Evolutionary conservation across 2,329 filamentous ascomycete genomes (phyloP).

Genomic region (Passalora sequoiae): DNA sequence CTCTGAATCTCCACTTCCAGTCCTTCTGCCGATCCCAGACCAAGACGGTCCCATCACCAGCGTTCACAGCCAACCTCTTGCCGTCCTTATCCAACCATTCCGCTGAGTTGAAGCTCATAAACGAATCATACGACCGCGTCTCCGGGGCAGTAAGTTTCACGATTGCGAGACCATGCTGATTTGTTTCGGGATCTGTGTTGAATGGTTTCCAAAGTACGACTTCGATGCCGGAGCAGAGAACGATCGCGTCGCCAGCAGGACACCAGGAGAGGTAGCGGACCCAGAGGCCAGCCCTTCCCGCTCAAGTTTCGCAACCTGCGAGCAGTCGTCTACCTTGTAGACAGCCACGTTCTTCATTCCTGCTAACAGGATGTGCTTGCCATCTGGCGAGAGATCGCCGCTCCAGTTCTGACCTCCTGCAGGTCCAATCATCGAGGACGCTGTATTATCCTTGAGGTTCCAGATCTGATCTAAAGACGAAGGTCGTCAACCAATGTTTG

Average conservation of each 20-base stretch:
- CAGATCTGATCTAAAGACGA: constrained; percentile 20
- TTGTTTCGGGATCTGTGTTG: neutral
- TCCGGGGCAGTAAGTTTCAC: constrained; percentile 1
- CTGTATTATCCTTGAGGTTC: constrained; percentile 9
- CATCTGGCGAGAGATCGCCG: constrained; percentile 16
- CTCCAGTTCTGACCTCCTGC: constrained; percentile 15
- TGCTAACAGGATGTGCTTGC: constrained; percentile 12
- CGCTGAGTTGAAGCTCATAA: neutral
- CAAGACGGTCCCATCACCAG: constrained; percentile 6
- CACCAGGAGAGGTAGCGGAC: constrained; percentile 8
- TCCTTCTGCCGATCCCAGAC: constrained; percentile 11
- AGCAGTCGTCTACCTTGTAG: constrained; percentile 4
- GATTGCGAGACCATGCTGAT: neutral
- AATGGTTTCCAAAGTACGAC: constrained; percentile 11
- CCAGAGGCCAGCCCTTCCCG: constrained; percentile 4
- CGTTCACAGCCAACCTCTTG: constrained; percentile 5
- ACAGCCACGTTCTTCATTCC: constrained; percentile 9
- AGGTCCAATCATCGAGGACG: constrained; percentile 10
- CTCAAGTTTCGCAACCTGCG: neutral
- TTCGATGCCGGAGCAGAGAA: neutral
- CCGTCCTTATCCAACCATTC: constrained; percentile 8
- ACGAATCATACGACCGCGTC: neutral
- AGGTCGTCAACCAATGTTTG: no score
- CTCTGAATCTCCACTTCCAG: constrained; percentile 14
- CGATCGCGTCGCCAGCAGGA: constrained; percentile 1